A percentile compares a stretch with the other conserved stretches of the same genome.
Conservation (phyloP, 2,329 filamentous ascomycete species). For the Aureobasidium sp. region DNA sequence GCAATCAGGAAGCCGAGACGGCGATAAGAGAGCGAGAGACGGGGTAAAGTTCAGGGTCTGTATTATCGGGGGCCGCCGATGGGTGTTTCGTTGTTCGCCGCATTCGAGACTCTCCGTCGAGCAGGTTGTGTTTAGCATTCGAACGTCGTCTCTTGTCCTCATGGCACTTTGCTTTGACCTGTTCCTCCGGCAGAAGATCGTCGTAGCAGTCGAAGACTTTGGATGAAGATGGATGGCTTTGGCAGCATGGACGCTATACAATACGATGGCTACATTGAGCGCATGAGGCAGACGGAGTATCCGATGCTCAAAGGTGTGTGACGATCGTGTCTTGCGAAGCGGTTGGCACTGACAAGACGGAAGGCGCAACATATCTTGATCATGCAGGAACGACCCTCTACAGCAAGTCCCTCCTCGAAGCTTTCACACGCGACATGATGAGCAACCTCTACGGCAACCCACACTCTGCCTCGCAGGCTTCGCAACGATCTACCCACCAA, state of each 20-base stretch:
- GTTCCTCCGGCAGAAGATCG: not conserved
- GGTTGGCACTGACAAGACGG: not conserved
- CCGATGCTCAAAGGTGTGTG: slow-evolving; percentile 28
- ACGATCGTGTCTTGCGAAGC: not conserved
- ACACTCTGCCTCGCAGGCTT: slow-evolving; percentile 76
- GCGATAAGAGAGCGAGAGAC: slow-evolving; percentile 2
- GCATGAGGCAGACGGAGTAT: slow-evolving; percentile 42
- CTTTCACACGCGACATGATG: slow-evolving; percentile 70
- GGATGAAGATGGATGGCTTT: slow-evolving; percentile 28
- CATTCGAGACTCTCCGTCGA: not conserved
- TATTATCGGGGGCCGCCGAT: slow-evolving; percentile 5
- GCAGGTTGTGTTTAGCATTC: not conserved
- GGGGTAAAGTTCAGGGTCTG: not conserved
- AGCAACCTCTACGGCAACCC: slow-evolving; percentile 81
- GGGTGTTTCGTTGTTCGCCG: slow-evolving; percentile 1
- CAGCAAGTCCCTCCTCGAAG: slow-evolving; percentile 57
- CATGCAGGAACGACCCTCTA: slow-evolving; percentile 74
- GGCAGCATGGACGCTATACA: slow-evolving; percentile 19
- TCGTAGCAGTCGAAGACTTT: not conserved
- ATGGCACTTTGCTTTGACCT: slow-evolving; percentile 3
- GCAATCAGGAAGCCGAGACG: not conserved
- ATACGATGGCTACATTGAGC: slow-evolving; percentile 41
- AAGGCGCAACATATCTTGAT: slow-evolving; percentile 61
- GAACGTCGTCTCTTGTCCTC: not conserved
- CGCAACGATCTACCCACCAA: slow-evolving; percentile 60